Evolutionary conservation across 2,329 filamentous ascomycete genomes (phyloP).

Genomic region (Colletotrichum liaoningense): DNA sequence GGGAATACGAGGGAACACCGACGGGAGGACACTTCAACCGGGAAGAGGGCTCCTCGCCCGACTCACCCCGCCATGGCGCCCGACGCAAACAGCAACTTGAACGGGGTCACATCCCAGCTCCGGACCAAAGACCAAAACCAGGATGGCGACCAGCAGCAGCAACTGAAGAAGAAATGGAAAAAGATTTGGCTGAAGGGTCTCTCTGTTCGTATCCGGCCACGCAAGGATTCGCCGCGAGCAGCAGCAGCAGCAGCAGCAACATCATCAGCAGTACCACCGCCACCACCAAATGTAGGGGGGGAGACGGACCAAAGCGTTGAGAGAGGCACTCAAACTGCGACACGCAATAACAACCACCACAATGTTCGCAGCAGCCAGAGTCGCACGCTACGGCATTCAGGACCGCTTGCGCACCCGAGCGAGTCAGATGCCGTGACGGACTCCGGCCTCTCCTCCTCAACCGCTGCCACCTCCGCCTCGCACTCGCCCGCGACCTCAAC

Average conservation of each 20-base stretch:
- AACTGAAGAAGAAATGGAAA: slow-evolving; percentile 31
- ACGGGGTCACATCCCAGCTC: neutral
- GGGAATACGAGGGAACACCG: neutral
- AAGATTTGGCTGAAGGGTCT: slow-evolving; percentile 23
- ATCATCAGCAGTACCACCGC: neutral
- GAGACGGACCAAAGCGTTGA: slow-evolving; percentile 3
- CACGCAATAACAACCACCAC: neutral
- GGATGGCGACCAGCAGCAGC: slow-evolving; percentile 5
- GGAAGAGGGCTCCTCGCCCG: slow-evolving; percentile 24
- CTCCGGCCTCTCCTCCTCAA: slow-evolving; percentile 24
- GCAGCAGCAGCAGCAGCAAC: neutral
- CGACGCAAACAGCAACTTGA: slow-evolving; percentile 7
- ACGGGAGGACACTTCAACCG: neutral
- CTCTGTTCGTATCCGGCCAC: slow-evolving; percentile 31
- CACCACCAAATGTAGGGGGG: too few relatives aligned
- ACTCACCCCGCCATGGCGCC: slow-evolving; percentile 22
- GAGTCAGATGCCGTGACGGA: slow-evolving; percentile 22
- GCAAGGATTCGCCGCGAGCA: slow-evolving; percentile 13
- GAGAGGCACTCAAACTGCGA: slow-evolving; percentile 28
- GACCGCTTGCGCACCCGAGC: slow-evolving; percentile 10
- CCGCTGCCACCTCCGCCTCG: slow-evolving; percentile 13
- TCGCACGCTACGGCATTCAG: slow-evolving; percentile 15
- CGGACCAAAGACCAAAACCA: neutral
- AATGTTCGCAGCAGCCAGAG: slow-evolving; percentile 1
- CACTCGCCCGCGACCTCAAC: slow-evolving; percentile 27